Evolutionary conservation across 108 stramenopile genomes (phyloP).

Genomic region (Aurantiochytrium sp.): DNA sequence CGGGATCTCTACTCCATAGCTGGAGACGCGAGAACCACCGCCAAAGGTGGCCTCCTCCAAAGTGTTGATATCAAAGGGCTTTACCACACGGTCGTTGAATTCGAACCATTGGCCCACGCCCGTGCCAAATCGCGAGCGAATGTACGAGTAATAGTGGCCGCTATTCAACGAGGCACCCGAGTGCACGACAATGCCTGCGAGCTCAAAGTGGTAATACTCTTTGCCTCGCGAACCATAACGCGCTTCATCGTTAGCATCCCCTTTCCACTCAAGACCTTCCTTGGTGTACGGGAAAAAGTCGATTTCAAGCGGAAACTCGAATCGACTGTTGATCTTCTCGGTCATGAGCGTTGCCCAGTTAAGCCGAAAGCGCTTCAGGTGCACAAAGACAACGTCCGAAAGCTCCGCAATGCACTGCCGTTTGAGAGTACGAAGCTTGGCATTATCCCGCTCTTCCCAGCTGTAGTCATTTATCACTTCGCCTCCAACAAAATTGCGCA

Average conservation of each 20-base stretch:
- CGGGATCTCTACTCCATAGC: not conserved
- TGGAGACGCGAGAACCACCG: slow-evolving; percentile 9
- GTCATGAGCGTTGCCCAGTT: slow-evolving; percentile 41
- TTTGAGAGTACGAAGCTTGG: not conserved
- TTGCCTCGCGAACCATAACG: not conserved
- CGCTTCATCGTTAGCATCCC: not conserved
- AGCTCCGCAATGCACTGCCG: slow-evolving; percentile 29
- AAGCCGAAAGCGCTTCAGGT: slow-evolving; percentile 61
- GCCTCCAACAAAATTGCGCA: not conserved
- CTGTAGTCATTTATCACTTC: slow-evolving; percentile 38
- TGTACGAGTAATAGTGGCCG: slow-evolving; percentile 61
- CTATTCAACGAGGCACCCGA: slow-evolving; percentile 49
- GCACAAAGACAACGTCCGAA: slow-evolving; percentile 38
- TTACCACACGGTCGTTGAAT: slow-evolving; percentile 53
- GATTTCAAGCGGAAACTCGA: slow-evolving; percentile 48
- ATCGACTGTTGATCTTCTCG: slow-evolving; percentile 49
- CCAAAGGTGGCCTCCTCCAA: slow-evolving; percentile 54
- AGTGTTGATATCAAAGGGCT: slow-evolving; percentile 42
- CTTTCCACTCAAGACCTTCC: not conserved
- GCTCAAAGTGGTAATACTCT: slow-evolving; percentile 42
- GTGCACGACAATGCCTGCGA: slow-evolving; percentile 58
- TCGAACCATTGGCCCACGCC: slow-evolving; percentile 44
- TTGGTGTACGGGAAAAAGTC: slow-evolving; percentile 53
- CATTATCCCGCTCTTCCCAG: slow-evolving; percentile 27
- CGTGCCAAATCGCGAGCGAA: slow-evolving; percentile 27